Base-by-base conservation (phyloP, 306 rosid genomes). In the Canavalia ensiformis region DNA sequence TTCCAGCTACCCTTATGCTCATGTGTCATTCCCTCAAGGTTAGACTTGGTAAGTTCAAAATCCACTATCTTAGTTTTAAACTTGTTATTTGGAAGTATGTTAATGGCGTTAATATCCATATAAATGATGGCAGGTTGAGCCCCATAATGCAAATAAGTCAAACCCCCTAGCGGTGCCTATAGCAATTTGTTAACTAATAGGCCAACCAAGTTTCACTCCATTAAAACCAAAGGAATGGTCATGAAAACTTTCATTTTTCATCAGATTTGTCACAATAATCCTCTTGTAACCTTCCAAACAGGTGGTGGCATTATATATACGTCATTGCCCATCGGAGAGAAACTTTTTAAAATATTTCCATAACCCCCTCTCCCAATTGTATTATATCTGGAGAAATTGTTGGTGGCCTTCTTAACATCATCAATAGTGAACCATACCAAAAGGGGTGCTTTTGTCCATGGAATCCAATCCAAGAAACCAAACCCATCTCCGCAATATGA, bases 1-100 rank as follows among this genome's bases (percentile, higher is more conserved):
- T 95, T 47, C 99, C 99, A 10, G 99, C 99, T 2, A 95, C 99
- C 81, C 99, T 87, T 0, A 98, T 95, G 88, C 98, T 95, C 94
- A 95, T 95, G 99, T 0, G 99, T 93, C 92, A 87, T 89, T 58
- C 98, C 98, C 75, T 95, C 98, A 0, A 94, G 97, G 4, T 93
- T 91, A 70, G 93, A 95, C 94, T 85, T 93, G 1, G 99, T 98
- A 0, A 95, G 87, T 46, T 98, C 99, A 54, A 95, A 95, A 72
- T 95, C 99, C 0, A 96, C 99, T 0, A 95, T 98, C 68, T 90
- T 91, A 9, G 98, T 93, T 74, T 90, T 97, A 59, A 93, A 93
- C 29, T 50, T 84, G 8, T 95, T 98, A 81, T 95, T 98, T 68
- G 93, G 67, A 75, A 95, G 99, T 33, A 95, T 95, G 44, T 95